Base-by-base conservation (phyloP, 495 filamentous ascomycete species). In the Xylaria castorea region DNA sequence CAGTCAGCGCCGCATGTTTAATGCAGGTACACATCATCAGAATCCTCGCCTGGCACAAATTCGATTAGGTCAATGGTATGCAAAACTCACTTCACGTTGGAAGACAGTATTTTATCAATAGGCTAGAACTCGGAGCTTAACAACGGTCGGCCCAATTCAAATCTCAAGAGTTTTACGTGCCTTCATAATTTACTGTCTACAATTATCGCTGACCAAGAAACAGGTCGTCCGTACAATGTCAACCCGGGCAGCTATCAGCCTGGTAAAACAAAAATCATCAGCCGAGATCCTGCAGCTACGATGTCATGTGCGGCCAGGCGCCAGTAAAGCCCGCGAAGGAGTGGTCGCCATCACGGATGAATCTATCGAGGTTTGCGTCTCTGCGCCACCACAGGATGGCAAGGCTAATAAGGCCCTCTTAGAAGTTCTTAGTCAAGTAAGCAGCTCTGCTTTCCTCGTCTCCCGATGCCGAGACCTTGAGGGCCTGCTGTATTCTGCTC, bases 351-450 rank as follows among this genome's bases (percentile, higher is more conserved):
- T 92, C 11, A 85, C 84, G 2, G 80, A 86, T 1, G 85, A 89
- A 8, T 80, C 80, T 14, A 84, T 93, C 67, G 87, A 91, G 62
- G 76, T 93, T 1, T 90, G 87, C 36, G 90, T 92, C 0, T 77
- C 90, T 3, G 91, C 89, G 0, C 89, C 85, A 60, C 87, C 91
- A 12, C 83, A 87, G 46, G 89, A 92, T 30, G 90, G 91, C 2
- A 89, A 91, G 77, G 89, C 91, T 5, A 93, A 93, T 74, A 84
- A 85, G 68, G 90, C 91, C 18, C 89, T 92, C 9, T 83, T 89
- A 71, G 84, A 88, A 66, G 36, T 64, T 40, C 38, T 93, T 50
- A 90, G 91, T 69, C 83, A 90, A 83, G 90, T 92, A 77, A 68
- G 81, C 11, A 25, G 66, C 34, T 11, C 30, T 34, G 16, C 55